phyloP scores from a whole-genome alignment of 768 basidiomycete species.

The Panellus pusillus region DNA sequence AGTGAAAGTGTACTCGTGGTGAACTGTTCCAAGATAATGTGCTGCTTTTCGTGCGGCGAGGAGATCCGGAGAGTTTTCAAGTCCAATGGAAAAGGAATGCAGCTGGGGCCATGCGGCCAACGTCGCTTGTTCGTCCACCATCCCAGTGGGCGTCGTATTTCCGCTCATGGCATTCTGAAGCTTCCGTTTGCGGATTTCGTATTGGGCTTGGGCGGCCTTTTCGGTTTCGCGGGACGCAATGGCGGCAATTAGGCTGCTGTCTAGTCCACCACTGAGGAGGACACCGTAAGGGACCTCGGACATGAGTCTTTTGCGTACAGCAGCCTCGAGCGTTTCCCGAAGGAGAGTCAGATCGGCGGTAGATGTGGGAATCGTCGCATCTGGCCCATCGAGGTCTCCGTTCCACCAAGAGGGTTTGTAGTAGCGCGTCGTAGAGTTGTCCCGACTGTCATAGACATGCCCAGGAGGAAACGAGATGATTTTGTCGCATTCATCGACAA shows the following conservation, averaged over 20 bases:
- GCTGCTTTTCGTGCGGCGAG: constrained; percentile 93
- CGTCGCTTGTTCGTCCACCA: constrained; percentile 61
- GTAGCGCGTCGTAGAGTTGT: constrained; percentile 77
- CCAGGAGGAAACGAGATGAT: constrained; percentile 97
- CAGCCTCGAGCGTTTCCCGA: constrained; percentile 82
- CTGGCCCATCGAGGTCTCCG: constrained; percentile 67
- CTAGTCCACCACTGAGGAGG: constrained; percentile 90
- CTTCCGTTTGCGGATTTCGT: constrained; percentile 65
- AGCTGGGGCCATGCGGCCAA: constrained; percentile 92
- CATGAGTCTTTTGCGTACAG: constrained; percentile 95
- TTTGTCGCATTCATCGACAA: constrained; percentile 89
- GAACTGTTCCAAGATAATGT: constrained; percentile 88
- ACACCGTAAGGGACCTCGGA: constrained; percentile 98
- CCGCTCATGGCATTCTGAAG: constrained; percentile 55
- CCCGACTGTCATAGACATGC: constrained; percentile 89
- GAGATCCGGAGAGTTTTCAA: constrained; percentile 93
- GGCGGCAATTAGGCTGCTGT: constrained; percentile 93
- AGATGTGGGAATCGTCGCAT: constrained; percentile 56
- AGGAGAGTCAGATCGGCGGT: constrained; percentile 66
- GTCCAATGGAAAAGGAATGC: constrained; percentile 96
- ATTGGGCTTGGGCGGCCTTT: constrained; percentile 80
- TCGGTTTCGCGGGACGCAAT: constrained; percentile 96
- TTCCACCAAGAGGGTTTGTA: constrained; percentile 89
- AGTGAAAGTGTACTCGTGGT: constrained; percentile 98
- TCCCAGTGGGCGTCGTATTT: constrained; percentile 51